These are phyloP conservation scores for Trapa bicornis DNA, from an alignment of 345 rosid genomes.

Conservation along the genomic window DNA sequence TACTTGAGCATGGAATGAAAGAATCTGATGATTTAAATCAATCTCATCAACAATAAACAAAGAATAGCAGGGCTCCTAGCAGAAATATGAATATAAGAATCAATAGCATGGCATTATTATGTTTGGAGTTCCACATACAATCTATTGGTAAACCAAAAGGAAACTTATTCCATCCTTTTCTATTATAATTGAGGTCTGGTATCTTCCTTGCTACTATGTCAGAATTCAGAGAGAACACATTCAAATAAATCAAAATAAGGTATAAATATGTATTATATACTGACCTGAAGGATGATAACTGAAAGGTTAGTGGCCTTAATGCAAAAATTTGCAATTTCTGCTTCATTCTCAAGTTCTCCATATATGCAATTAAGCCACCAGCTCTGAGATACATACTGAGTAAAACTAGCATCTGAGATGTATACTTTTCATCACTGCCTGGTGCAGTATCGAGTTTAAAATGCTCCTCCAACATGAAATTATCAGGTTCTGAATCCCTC, in stretches of 20 bases:
- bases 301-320: slow-evolving; percentile 50
- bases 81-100: background rate
- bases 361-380: slow-evolving; percentile 49
- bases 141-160: background rate
- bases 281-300: slow-evolving; percentile 55
- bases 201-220: too few species aligned
- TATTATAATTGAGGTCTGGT: background rate
- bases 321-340: slow-evolving; percentile 33
- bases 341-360: slow-evolving; percentile 32
- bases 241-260: background rate
- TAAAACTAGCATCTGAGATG: slow-evolving; percentile 37
- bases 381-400: slow-evolving; percentile 38
- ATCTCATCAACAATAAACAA: background rate
- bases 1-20: background rate
- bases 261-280: slow-evolving; percentile 6
- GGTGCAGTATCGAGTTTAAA: slow-evolving; percentile 32
- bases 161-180: background rate
- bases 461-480: slow-evolving; percentile 35
- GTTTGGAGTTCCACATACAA: background rate
- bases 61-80: background rate
- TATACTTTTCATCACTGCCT: slow-evolving; percentile 40
- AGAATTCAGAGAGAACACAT: background rate
- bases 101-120: background rate
- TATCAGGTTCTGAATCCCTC: slow-evolving; percentile 32
- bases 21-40: background rate